Evolutionary conservation across 306 rosid species (phyloP).

Genomic region (Cucurbita argyrosperma): DNA sequence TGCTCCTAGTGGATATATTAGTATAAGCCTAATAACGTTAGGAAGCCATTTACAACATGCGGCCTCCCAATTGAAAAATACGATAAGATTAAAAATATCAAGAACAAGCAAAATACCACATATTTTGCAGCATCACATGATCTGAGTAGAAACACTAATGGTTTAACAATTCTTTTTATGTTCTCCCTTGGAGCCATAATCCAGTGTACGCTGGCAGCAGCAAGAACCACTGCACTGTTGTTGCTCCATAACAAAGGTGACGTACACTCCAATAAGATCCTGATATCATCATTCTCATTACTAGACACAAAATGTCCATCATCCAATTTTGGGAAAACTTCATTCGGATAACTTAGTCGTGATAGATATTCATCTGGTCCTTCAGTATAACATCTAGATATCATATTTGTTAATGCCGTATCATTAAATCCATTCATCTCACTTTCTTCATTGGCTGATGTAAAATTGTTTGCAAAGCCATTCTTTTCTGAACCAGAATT

Average conservation of each 20-base stretch:
- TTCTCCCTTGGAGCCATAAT: conserved; percentile 66
- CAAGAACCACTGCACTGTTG: conserved; percentile 94
- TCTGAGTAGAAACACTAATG: conserved; percentile 67
- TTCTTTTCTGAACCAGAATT: conserved; percentile 21
- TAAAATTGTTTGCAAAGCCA: conserved; percentile 11
- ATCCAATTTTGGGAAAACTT: conserved; percentile 33
- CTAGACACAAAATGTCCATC: conserved; percentile 42
- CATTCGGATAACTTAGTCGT: conserved; percentile 39
- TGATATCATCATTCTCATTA: conserved; percentile 46
- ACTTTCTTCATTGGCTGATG: conserved; percentile 26
- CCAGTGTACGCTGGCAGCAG: conserved; percentile 92
- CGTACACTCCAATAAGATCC: conserved; percentile 74
- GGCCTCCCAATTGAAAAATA: background rate
- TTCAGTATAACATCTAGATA: conserved; percentile 74
- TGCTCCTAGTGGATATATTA: background rate
- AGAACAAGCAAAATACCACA: conserved; percentile 49
- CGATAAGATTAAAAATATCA: background rate
- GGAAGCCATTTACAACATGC: background rate
- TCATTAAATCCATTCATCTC: conserved; percentile 18
- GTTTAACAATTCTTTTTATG: conserved; percentile 61
- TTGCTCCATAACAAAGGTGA: conserved; percentile 91
- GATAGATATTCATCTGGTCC: conserved; percentile 88
- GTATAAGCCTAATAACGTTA: background rate
- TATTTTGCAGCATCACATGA: conserved; percentile 72
- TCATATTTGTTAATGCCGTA: conserved; percentile 36